Evolutionary conservation across 495 filamentous ascomycete species (phyloP).

Genomic region (Xylaria cubensis): DNA sequence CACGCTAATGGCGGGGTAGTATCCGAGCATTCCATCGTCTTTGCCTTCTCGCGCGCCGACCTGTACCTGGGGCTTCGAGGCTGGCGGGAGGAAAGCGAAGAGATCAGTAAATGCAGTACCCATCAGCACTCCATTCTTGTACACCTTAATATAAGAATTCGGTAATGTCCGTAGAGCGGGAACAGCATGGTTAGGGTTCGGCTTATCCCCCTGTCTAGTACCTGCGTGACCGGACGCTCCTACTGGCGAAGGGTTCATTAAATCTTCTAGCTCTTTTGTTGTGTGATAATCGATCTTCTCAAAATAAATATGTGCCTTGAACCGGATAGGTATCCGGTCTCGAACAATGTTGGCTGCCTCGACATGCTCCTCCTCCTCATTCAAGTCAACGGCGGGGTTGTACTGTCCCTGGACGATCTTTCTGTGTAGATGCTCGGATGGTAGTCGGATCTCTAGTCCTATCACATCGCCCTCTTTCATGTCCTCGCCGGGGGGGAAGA

Average conservation of each 20-base stretch:
- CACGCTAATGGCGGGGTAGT: slow-evolving; percentile 91
- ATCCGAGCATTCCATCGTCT: slow-evolving; percentile 93
- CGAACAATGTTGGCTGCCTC: slow-evolving; percentile 79
- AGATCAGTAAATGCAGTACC: slow-evolving; percentile 90
- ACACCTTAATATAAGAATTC: slow-evolving; percentile 82
- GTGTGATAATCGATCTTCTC: slow-evolving; percentile 92
- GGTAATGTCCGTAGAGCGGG: slow-evolving; percentile 82
- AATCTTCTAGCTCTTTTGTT: slow-evolving; percentile 86
- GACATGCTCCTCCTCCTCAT: slow-evolving; percentile 60
- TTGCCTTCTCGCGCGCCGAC: slow-evolving; percentile 78
- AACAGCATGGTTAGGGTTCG: slow-evolving; percentile 73
- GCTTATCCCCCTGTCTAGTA: slow-evolving; percentile 54
- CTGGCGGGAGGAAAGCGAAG: slow-evolving; percentile 89
- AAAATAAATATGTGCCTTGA: slow-evolving; percentile 91
- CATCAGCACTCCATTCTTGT: slow-evolving; percentile 87
- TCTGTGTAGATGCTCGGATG: slow-evolving; percentile 80
- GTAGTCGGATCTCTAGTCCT: slow-evolving; percentile 89
- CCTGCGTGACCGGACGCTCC: slow-evolving; percentile 47
- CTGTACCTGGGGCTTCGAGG: slow-evolving; percentile 76
- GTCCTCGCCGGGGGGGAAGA: slow-evolving; percentile 76
- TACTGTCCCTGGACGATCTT: slow-evolving; percentile 87
- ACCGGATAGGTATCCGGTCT: slow-evolving; percentile 91
- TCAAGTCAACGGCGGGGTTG: slow-evolving; percentile 77
- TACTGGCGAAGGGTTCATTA: slow-evolving; percentile 75
- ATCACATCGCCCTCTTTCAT: slow-evolving; percentile 89